A percentile compares a stretch with the other conserved stretches of the same genome.
These are phyloP conservation scores for Prunus mume DNA, from an alignment of 306 rosid species.

Conservation along the genomic window DNA sequence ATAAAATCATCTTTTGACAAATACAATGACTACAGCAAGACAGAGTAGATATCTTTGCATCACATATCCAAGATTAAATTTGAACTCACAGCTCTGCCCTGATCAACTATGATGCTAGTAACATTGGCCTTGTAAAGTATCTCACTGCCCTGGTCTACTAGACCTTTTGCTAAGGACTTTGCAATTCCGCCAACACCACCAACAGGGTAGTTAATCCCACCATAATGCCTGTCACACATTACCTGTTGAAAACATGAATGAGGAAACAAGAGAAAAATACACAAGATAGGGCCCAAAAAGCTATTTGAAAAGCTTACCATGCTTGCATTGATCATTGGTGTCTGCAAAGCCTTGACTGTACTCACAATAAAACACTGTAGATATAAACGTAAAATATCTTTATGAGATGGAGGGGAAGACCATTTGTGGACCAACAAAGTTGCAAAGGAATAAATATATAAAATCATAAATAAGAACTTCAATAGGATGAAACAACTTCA, in stretches of 20 bases:
- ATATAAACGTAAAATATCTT: constrained; percentile 12
- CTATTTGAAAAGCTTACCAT: constrained; percentile 54
- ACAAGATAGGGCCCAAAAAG: constrained; percentile 5
- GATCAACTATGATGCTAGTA: constrained; percentile 56
- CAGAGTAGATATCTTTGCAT: constrained; percentile 3
- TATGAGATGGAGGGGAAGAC: constrained; percentile 8
- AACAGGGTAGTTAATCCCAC: constrained; percentile 89
- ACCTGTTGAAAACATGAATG: constrained; percentile 45
- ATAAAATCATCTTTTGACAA: constrained; percentile 19
- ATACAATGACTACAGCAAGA: neutral
- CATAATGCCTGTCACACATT: constrained; percentile 91
- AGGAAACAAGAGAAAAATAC: constrained; percentile 15
- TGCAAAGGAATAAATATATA: neutral
- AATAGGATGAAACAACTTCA: constrained; percentile 22
- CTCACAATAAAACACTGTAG: constrained; percentile 95
- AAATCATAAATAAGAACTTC: constrained; percentile 13
- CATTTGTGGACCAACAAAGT: constrained; percentile 9
- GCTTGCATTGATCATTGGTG: constrained; percentile 99
- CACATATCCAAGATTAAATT: constrained; percentile 14
- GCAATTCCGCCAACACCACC: constrained; percentile 98
- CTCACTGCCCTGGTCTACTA: constrained; percentile 70
- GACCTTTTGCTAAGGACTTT: constrained; percentile 84
- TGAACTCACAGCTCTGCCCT: constrained; percentile 80
- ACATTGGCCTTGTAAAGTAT: constrained; percentile 91
- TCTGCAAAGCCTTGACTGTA: constrained; percentile 89